phyloP scores from a whole-genome alignment of 768 basidiomycete genomes.

The Mycena crocata region DNA sequence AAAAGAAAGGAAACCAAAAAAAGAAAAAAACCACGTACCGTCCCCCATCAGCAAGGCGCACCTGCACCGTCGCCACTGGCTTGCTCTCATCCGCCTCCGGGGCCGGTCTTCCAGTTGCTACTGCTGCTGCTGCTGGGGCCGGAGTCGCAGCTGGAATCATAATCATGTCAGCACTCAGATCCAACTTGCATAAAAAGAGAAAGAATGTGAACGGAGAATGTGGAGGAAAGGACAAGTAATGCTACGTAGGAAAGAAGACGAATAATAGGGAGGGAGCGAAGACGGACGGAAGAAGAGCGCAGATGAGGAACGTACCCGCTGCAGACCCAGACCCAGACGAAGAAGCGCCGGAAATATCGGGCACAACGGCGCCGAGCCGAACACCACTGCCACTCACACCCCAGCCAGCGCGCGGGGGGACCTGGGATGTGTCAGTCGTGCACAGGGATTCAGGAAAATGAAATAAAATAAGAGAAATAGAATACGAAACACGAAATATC shows the following conservation, averaged over 20 bases:
- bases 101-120: slow-evolving; percentile 65
- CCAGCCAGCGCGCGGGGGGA: slow-evolving; percentile 59
- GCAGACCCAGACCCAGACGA: slow-evolving; percentile 35
- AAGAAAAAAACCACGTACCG: slow-evolving; percentile 57
- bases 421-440: no score
- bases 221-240: no score
- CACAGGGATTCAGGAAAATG: no score
- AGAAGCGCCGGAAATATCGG: slow-evolving; percentile 60
- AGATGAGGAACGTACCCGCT: background rate
- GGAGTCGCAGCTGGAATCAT: background rate
- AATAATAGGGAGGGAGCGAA: no score
- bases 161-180: background rate
- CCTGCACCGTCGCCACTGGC: slow-evolving; percentile 91
- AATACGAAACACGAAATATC: no score
- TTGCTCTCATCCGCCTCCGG: slow-evolving; percentile 74
- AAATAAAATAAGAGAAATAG: no score
- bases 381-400: slow-evolving; percentile 42
- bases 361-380: slow-evolving; percentile 84
- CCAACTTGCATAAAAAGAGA: no score
- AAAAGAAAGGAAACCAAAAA: background rate
- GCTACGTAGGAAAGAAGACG: no score
- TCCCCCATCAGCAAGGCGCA: slow-evolving; percentile 91
- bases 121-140: slow-evolving; percentile 51
- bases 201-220: no score
- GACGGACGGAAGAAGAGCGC: no score